These are phyloP conservation scores for Teunomyces barrocoloradensis DNA, from an alignment of 805 yeast species.

Conservation along the genomic window DNA sequence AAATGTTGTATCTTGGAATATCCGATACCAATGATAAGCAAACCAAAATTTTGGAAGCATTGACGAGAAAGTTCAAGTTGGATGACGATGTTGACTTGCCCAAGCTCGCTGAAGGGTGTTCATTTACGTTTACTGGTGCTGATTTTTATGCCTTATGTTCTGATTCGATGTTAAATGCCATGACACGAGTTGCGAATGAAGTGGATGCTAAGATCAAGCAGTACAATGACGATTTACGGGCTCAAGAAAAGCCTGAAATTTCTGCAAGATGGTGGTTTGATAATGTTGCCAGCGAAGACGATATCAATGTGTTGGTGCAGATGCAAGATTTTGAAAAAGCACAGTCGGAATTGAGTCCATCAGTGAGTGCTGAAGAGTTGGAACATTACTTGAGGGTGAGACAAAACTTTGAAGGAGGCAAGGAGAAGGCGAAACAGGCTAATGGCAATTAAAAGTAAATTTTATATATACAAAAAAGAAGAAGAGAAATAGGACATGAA, in stretches of 20 bases:
- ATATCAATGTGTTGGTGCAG: conserved; percentile 64
- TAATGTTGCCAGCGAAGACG: conserved; percentile 64
- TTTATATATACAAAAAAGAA: background rate
- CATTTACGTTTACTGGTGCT: conserved; percentile 95
- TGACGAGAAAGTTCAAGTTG: conserved; percentile 77
- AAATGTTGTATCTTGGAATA: conserved; percentile 89
- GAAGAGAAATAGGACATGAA: background rate
- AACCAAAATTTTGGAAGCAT: conserved; percentile 77
- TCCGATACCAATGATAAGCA: conserved; percentile 90
- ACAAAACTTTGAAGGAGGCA: conserved; percentile 74
- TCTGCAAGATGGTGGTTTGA: conserved; percentile 91
- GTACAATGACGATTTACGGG: conserved; percentile 41
- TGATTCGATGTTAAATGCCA: conserved; percentile 94
- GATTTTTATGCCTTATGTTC: conserved; percentile 96
- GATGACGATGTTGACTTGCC: conserved; percentile 57
- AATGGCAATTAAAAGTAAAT: background rate
- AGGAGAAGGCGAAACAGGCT: conserved; percentile 27
- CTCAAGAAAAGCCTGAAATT: conserved; percentile 40
- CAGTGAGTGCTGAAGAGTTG: conserved; percentile 85
- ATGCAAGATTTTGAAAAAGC: conserved; percentile 80
- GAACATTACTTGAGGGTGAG: conserved; percentile 79
- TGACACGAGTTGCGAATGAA: conserved; percentile 81
- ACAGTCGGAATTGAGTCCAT: conserved; percentile 66
- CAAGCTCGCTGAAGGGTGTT: conserved; percentile 64
- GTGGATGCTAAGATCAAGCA: conserved; percentile 63